Evolutionary conservation across 2,329 filamentous ascomycete genomes (phyloP).

Genomic region (Trichoderma polysporum): DNA sequence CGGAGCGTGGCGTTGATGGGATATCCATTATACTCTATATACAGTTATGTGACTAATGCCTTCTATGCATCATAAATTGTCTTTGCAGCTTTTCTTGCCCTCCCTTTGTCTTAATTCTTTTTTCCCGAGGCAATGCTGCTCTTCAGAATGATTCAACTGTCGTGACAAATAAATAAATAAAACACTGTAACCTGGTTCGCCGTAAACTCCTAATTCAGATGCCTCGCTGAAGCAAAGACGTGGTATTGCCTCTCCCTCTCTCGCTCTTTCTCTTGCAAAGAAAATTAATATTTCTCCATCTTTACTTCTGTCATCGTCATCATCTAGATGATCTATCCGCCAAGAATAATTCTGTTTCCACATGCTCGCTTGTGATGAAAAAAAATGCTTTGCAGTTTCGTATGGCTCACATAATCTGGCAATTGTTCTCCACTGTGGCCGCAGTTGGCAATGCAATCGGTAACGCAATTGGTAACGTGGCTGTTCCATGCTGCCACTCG

Average conservation of each 20-base stretch:
- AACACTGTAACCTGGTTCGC: conserved; percentile 9
- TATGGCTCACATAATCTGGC: conserved; percentile 45
- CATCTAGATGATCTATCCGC: background rate
- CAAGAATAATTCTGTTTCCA: background rate
- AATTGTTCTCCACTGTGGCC: conserved; percentile 29
- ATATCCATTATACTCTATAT: conserved; percentile 25
- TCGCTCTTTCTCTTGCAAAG: background rate
- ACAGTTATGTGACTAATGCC: conserved; percentile 26
- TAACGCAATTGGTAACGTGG: conserved; percentile 40
- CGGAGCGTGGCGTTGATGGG: conserved; percentile 21
- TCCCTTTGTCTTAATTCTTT: background rate
- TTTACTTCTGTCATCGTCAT: background rate
- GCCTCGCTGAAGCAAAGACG: conserved; percentile 13
- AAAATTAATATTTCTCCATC: background rate
- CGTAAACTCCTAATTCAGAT: conserved; percentile 18
- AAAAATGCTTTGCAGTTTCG: background rate
- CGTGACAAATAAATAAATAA: background rate
- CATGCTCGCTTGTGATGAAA: background rate
- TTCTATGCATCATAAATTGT: conserved; percentile 7
- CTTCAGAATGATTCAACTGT: background rate
- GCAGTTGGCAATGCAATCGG: conserved; percentile 33
- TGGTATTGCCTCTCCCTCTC: conserved; percentile 6
- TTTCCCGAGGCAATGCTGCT: background rate
- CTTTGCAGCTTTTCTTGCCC: conserved; percentile 1
- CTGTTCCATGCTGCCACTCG: conserved; percentile 54